A percentile compares a stretch with the other conserved stretches of the same genome.
phyloP scores from a whole-genome alignment of 768 basidiomycete genomes.

The Thelephora aurantiotincta region DNA sequence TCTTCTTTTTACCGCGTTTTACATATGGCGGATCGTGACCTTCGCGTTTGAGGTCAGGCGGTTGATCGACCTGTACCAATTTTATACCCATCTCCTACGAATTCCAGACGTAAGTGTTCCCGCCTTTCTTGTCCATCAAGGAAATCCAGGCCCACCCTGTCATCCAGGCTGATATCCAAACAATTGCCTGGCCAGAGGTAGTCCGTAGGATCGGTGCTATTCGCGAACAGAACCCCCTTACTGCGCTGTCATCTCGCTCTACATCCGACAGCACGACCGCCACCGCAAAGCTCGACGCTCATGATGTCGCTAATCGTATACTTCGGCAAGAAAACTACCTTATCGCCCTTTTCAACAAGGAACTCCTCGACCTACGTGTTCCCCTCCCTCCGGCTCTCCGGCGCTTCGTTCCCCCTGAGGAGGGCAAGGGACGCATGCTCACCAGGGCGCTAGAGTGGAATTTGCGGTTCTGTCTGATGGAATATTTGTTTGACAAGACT shows the following conservation, averaged over 20 bases:
- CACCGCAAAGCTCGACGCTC: conserved; percentile 86
- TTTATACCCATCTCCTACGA: conserved; percentile 87
- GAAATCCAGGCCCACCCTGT: conserved; percentile 3
- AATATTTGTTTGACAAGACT: conserved; percentile 83
- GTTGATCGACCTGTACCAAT: conserved; percentile 89
- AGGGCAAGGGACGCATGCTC: conserved; percentile 63
- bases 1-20: conserved; percentile 74
- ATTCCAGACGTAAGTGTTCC: conserved; percentile 72
- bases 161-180: conserved; percentile 85
- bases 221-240: conserved; percentile 85
- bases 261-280: conserved; percentile 44
- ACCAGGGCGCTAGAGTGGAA: conserved; percentile 97
- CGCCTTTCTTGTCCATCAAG: neutral
- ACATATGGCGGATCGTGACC: conserved; percentile 73
- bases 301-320: conserved; percentile 96
- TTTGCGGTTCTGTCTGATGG: conserved; percentile 87
- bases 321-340: conserved; percentile 98
- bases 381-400: conserved; percentile 55
- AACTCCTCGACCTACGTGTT: conserved; percentile 76
- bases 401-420: conserved; percentile 33
- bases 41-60: conserved; percentile 65
- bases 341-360: conserved; percentile 95
- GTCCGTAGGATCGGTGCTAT: conserved; percentile 84
- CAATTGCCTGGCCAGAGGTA: conserved; percentile 92
- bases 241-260: conserved; percentile 60